These are phyloP conservation scores for Cephaloascus albidus DNA, from an alignment of 805 yeast genomes.

Conservation along the genomic window DNA sequence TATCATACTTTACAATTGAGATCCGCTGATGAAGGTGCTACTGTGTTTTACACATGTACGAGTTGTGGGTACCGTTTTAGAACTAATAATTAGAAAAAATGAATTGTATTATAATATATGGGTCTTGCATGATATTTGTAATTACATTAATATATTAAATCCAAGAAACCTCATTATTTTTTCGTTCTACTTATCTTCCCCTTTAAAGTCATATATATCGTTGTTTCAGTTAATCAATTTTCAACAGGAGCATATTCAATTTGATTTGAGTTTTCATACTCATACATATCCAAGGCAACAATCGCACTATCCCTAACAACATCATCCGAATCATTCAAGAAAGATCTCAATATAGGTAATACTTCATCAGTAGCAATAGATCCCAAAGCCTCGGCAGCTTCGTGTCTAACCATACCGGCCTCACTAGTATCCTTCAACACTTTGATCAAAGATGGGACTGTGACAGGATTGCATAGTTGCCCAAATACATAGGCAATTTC, in stretches of 20 bases:
- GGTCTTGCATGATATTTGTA: too few relatives aligned
- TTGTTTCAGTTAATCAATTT: constrained; percentile 1
- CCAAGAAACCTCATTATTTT: not conserved
- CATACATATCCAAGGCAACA: constrained; percentile 97
- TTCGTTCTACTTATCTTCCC: too few relatives aligned
- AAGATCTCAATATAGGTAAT: constrained; percentile 73
- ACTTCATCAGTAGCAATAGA: constrained; percentile 95
- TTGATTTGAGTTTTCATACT: constrained; percentile 80
- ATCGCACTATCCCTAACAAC: constrained; percentile 96
- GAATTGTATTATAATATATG: too few relatives aligned
- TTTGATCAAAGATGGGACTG: constrained; percentile 80
- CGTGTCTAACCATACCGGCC: constrained; percentile 99
- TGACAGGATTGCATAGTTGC: constrained; percentile 87
- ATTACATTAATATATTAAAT: too few relatives aligned
- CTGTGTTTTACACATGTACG: constrained; percentile 95
- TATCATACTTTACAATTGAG: constrained; percentile 94
- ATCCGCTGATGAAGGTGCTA: constrained; percentile 99
- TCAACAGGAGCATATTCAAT: constrained; percentile 56
- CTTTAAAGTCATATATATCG: too few relatives aligned
- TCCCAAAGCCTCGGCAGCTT: constrained; percentile 98
- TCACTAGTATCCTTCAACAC: constrained; percentile 69
- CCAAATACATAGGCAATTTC: constrained; percentile 98
- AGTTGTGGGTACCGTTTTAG: constrained; percentile 88
- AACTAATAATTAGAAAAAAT: constrained; percentile 63
- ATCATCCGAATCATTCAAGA: constrained; percentile 70